phyloP scores from a whole-genome alignment of 148 eudicot species.

The Rhododendron griersonianum region DNA sequence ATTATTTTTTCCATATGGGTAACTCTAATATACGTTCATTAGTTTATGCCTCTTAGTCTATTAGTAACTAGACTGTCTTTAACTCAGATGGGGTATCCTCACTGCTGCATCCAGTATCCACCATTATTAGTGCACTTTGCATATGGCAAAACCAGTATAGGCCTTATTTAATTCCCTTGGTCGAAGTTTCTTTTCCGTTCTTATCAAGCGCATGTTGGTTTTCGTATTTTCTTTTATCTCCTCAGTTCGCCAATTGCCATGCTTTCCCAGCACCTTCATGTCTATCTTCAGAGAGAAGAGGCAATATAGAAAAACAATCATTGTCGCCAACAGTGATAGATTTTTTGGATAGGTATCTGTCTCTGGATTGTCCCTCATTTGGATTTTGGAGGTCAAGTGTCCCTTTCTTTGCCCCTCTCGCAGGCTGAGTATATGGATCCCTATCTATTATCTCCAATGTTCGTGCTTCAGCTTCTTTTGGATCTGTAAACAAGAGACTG shows the following conservation, averaged over 20 bases:
- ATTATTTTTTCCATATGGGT: too few relatives aligned
- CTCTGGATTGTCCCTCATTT: not conserved
- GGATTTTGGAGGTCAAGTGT: not conserved
- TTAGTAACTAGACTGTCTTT: not conserved
- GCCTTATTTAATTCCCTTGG: not conserved
- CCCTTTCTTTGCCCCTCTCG: not conserved
- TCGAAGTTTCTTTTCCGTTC: not conserved
- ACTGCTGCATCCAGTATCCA: not conserved
- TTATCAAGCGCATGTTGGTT: not conserved
- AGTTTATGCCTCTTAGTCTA: not conserved
- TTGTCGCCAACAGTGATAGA: not conserved
- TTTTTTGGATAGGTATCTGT: not conserved
- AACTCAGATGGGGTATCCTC: not conserved
- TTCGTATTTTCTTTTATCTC: not conserved
- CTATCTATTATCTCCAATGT: not conserved
- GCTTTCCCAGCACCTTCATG: not conserved
- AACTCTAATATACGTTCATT: not conserved
- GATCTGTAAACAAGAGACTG: not conserved
- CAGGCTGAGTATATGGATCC: not conserved
- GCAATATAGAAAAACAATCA: not conserved
- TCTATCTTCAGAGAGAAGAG: not conserved
- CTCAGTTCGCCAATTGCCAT: not conserved
- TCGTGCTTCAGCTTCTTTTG: not conserved
- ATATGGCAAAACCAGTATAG: not conserved
- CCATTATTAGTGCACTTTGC: not conserved